Evolutionary conservation across 75 land plant species (phyloP), one percentile per base, ranked within the genome.

Genomic region (Isoetes taiwanensis): DNA sequence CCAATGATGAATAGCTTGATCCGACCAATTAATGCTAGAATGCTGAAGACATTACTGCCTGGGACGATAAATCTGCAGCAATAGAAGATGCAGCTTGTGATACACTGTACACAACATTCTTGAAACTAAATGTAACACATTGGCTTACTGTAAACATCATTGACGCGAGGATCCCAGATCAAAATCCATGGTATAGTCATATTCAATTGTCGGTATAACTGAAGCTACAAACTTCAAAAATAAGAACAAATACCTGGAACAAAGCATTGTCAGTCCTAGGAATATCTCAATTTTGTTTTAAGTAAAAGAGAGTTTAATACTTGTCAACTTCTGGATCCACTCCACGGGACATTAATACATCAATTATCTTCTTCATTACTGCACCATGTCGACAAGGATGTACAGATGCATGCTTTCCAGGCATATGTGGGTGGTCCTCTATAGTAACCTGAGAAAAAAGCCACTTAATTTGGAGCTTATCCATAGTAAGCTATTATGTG

Each of bases 321-420:
- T 84, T 93, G 76, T 93, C 96, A 56, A 93, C 96, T 84, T 88
- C 96, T 2, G 98, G 98, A 54, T 93, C 90, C 23, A 76, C 98
- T 52, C 90, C 95, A 65, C 72, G 76, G 9, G 86, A 81, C 79
- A 84, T 67, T 12, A 88, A 41, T 38, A 84, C 89, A 60, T 84
- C 98, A 65, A 88, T 93, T 39, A 93, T 87, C 69, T 88, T 93
- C 61, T 93, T 93, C 98, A 93, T 93, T 24, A 93, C 98, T 52
- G 85, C 89, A n/a, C 81, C 98, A 70, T 93, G 98, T 27, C 84
- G 75, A 55, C 98, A 93, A 31, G 98, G 98, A 70, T 93, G 98
- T 9, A 93, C 76, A 37, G 98, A 93, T 40, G 98, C 98, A 76
- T 93, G 98, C 71, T 93, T 93, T 39, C 98, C 98, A 48, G 83